Conservation (phyloP, 805 yeast genomes). For the Candida tammaniensis region DNA sequence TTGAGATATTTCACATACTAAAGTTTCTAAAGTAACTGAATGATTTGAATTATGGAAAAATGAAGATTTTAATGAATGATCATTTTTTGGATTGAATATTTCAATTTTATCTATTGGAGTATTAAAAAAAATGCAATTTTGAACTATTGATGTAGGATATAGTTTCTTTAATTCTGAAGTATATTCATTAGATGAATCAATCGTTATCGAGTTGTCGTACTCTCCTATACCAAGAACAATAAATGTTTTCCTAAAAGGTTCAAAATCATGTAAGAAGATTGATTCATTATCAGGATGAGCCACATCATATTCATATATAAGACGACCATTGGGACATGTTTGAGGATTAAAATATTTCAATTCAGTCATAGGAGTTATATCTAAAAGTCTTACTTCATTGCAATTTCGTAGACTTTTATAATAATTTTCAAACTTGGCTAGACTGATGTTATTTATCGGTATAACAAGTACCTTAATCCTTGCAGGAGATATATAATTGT, state of each 20-base stretch:
- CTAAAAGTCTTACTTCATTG: slow-evolving; percentile 68
- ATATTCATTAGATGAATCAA: not conserved
- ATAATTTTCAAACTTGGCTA: slow-evolving; percentile 41
- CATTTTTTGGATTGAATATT: slow-evolving; percentile 12
- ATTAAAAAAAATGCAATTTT: slow-evolving; percentile 54
- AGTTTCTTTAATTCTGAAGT: slow-evolving; percentile 32
- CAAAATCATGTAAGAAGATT: slow-evolving; percentile 77
- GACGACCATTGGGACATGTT: slow-evolving; percentile 74
- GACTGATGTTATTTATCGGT: slow-evolving; percentile 55
- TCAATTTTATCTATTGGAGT: slow-evolving; percentile 26
- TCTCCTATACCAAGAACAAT: slow-evolving; percentile 49
- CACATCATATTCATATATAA: slow-evolving; percentile 55
- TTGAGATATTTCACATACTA: slow-evolving; percentile 69
- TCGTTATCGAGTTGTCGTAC: slow-evolving; percentile 17
- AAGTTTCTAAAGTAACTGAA: slow-evolving; percentile 46
- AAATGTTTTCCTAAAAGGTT: slow-evolving; percentile 80
- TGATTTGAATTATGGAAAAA: slow-evolving; percentile 26
- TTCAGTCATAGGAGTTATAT: slow-evolving; percentile 60
- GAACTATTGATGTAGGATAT: slow-evolving; percentile 55
- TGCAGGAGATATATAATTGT: slow-evolving; percentile 61
- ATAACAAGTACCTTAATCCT: slow-evolving; percentile 63
- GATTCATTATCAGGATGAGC: slow-evolving; percentile 52
- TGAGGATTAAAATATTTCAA: slow-evolving; percentile 71
- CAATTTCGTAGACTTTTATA: slow-evolving; percentile 44
- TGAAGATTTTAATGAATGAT: slow-evolving; percentile 15